A percentile compares a stretch with the other conserved stretches of the same genome.
Conservation (phyloP, 2,329 filamentous ascomycete species). For the Plectosphaerella cucumerina region DNA sequence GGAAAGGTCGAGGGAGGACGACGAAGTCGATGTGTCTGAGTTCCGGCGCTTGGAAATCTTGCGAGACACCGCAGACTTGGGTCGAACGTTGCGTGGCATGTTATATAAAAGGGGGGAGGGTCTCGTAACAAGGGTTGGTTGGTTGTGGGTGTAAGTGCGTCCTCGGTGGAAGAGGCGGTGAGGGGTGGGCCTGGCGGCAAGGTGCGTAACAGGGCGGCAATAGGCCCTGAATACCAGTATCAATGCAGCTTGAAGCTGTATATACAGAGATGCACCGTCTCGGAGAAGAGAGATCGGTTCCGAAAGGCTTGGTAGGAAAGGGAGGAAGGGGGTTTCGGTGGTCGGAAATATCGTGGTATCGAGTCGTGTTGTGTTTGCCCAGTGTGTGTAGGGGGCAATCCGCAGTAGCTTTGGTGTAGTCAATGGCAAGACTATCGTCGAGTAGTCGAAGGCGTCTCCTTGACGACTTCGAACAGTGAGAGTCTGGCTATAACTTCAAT, state of each 20-base stretch:
- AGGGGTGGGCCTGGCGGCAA: not conserved
- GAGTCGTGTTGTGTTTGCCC: constrained; percentile 3
- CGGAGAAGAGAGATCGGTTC: no score
- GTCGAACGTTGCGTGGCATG: constrained; percentile 52
- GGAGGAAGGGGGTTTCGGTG: not conserved
- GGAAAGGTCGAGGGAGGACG: constrained; percentile 48
- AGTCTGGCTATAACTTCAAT: constrained; percentile 62
- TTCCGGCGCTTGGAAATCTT: constrained; percentile 43
- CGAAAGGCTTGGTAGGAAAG: constrained; percentile 1
- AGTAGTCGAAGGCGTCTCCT: constrained; percentile 27
- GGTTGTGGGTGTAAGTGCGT: constrained; percentile 5
- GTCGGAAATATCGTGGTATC: no score
- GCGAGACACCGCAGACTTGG: constrained; percentile 39
- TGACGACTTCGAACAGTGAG: constrained; percentile 37
- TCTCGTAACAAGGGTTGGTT: constrained; percentile 5
- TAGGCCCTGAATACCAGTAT: not conserved
- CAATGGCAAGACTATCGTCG: constrained; percentile 22
- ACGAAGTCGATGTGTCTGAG: constrained; percentile 49
- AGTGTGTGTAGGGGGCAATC: constrained; percentile 1
- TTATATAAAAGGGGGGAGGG: constrained; percentile 11
- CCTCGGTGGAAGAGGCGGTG: constrained; percentile 3
- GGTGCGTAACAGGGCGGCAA: not conserved
- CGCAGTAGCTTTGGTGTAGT: constrained; percentile 1
- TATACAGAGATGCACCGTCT: no score
- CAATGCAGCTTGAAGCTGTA: no score